These are phyloP conservation scores for Ganoderma multipileum DNA, from an alignment of 1,284 basidiomycete species.

Conservation along the genomic window DNA sequence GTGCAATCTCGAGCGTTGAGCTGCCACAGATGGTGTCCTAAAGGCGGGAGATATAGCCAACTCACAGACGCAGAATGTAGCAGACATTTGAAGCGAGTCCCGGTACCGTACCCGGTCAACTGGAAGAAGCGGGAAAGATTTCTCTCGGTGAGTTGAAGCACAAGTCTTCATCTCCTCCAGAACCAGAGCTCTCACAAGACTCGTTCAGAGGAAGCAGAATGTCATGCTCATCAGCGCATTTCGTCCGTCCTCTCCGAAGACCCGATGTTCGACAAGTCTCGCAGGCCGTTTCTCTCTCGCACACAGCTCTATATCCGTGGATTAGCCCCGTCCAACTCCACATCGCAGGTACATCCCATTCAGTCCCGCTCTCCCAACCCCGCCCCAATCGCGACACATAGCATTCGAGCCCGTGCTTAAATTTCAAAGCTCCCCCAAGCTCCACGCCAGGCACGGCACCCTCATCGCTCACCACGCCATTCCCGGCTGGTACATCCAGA, in stretches of 20 bases:
- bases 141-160: constrained; percentile 17
- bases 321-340: too few species aligned
- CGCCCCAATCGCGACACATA: too few species aligned
- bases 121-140: constrained; percentile 11
- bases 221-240: constrained; percentile 57
- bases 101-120: constrained; percentile 10
- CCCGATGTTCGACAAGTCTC: constrained; percentile 68
- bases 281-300: constrained; percentile 58
- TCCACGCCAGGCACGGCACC: too few species aligned
- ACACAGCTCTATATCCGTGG: constrained; percentile 57
- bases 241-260: constrained; percentile 60
- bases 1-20: too few species aligned
- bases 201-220: constrained; percentile 52
- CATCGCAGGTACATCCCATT: too few species aligned
- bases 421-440: too few species aligned
- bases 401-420: too few species aligned
- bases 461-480: too few species aligned
- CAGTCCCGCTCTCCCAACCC: too few species aligned
- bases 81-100: constrained; percentile 24
- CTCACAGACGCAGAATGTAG: constrained; percentile 23
- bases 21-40: too few species aligned
- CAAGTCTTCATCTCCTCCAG: background rate
- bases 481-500: too few species aligned
- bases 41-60: too few species aligned
- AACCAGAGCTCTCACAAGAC: background rate